phyloP scores from a whole-genome alignment of 1,139 yeast species.

The Blastobotrys niveus region DNA sequence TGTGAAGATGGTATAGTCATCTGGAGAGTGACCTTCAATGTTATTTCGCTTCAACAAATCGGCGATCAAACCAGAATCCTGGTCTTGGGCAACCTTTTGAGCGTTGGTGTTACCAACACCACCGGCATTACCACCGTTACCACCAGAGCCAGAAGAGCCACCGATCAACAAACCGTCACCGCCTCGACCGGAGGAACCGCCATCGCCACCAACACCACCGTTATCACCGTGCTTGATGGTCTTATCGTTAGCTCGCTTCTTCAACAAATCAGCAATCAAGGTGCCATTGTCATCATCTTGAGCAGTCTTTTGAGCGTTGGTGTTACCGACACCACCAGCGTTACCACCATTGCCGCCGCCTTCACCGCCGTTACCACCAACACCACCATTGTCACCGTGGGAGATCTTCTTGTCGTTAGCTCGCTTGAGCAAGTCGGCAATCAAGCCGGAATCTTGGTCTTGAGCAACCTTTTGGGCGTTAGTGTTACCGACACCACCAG shows the following conservation, averaged over 20 bases:
- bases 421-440: too few species aligned
- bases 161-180: not conserved
- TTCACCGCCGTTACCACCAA: constrained; percentile 6
- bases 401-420: too few species aligned
- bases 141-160: constrained; percentile 1
- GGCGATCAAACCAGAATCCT: not conserved
- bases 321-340: constrained; percentile 7
- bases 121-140: constrained; percentile 4
- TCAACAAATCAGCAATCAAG: not conserved
- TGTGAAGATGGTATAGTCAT: too few species aligned
- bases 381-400: constrained; percentile 9
- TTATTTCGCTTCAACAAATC: too few species aligned
- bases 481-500: constrained; percentile 6
- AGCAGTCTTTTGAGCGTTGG: not conserved
- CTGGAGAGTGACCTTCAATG: too few species aligned
- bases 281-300: not conserved
- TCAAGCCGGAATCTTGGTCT: not conserved
- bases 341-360: constrained; percentile 8
- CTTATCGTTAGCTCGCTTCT: constrained; percentile 4
- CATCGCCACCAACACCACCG: constrained; percentile 8
- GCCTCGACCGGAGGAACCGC: not conserved
- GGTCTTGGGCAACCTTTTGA: not conserved
- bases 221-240: constrained; percentile 2
- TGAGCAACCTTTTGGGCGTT: not conserved
- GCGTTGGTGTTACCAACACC: constrained; percentile 2